These are phyloP conservation scores for Clitopilus passeckerianus DNA, from an alignment of 768 basidiomycete genomes.

Conservation along the genomic window DNA sequence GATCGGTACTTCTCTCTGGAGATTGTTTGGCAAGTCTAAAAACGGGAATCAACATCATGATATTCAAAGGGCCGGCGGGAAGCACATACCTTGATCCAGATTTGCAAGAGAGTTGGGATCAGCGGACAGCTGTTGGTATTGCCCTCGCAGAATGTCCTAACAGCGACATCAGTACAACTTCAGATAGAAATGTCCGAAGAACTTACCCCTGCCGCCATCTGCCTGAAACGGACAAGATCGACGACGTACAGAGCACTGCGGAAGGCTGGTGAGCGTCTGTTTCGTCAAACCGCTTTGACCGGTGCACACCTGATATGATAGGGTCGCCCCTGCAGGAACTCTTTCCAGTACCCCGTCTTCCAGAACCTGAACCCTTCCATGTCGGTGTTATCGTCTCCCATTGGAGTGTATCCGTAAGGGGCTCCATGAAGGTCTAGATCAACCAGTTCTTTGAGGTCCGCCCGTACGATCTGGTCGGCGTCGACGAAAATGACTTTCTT, in stretches of 20 bases:
- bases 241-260: slow-evolving; percentile 90
- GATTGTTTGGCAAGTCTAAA: slow-evolving; percentile 90
- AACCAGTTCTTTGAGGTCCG: slow-evolving; percentile 94
- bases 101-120: slow-evolving; percentile 95
- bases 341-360: slow-evolving; percentile 96
- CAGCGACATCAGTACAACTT: slow-evolving; percentile 3
- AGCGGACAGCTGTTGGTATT: slow-evolving; percentile 90
- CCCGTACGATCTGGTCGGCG: slow-evolving; percentile 94
- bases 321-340: slow-evolving; percentile 75
- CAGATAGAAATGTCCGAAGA: background rate
- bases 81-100: slow-evolving; percentile 77
- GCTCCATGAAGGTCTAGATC: slow-evolving; percentile 89
- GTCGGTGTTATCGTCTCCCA: slow-evolving; percentile 92
- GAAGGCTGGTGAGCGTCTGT: background rate
- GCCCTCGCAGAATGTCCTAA: slow-evolving; percentile 83
- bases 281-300: background rate
- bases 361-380: slow-evolving; percentile 99
- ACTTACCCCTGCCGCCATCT: slow-evolving; percentile 57
- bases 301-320: slow-evolving; percentile 88
- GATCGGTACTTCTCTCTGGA: slow-evolving; percentile 90
- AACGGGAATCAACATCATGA: background rate
- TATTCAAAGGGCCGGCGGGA: background rate
- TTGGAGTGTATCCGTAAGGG: slow-evolving; percentile 94
- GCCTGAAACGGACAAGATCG: slow-evolving; percentile 92
- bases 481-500: slow-evolving; percentile 99